Base-by-base conservation (phyloP, 768 basidiomycete genomes). In the Kwoniella europaea region DNA sequence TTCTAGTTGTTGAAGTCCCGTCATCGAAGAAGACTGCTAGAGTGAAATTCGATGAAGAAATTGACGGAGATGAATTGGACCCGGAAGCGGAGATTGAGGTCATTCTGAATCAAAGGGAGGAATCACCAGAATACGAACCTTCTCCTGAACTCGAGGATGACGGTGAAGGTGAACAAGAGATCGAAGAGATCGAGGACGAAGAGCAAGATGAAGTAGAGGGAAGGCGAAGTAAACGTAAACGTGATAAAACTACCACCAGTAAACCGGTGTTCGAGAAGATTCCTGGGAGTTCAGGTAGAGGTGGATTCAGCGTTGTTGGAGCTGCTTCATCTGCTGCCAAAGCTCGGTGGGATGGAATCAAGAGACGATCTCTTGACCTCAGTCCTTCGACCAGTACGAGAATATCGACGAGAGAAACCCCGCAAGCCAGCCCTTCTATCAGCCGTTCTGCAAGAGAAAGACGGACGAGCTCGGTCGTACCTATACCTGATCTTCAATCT, bases 11-110 rank as follows among this genome's bases (percentile, higher is more conserved):
- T 9, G 59, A 61, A 43, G n/a, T 61, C 22, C 59, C 59, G 7
- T 61, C 59, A 12, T 61, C 59, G 4, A 61, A 61, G 42, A 61
- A 61, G 42, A 44, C n/a, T 61, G n/a, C 59, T 16, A 42, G 59
- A 61, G 59, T 61, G 13, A 61, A 61, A 43, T 61, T 61, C 42
- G 41, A 61, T n/a, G 41, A 57, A 12, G 57, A 68, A 68, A 3
- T 16, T 43, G 55, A 44, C 10, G 41, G 7, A 61, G 57, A 43
- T 18, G 54, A 44, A 44, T 55, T 27, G 7, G 54, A 55, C n/a
- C 53, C 24, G 13, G 65, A 41, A 57, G 29, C 12, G 6, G 42
- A 41, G 24, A 50, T 15, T n/a, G 41, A 42, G 18, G 35, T 20
- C 15, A 20, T 59, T 4, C 27, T 42, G 6, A 43, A 43, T 18